Conservation (phyloP, 306 rosid genomes). For the Pueraria montana region DNA sequence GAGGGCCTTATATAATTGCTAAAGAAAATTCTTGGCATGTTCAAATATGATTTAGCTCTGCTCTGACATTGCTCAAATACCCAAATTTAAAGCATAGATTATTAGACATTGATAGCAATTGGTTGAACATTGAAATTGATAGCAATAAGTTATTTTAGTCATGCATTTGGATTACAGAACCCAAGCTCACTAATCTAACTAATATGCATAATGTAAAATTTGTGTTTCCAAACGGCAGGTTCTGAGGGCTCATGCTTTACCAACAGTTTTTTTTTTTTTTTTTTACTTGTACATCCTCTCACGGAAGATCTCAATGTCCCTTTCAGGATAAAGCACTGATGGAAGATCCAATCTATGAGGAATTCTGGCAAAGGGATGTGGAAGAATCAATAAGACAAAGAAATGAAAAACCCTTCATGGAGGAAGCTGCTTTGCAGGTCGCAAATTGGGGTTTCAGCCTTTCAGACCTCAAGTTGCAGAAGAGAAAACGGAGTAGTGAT, state of each 20-base stretch:
- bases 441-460: slow-evolving; percentile 98
- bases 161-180: slow-evolving; percentile 6
- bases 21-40: slow-evolving; percentile 22
- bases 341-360: slow-evolving; percentile 95
- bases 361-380: slow-evolving; percentile 97
- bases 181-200: neutral
- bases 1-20: slow-evolving; percentile 17
- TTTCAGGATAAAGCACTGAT: slow-evolving; percentile 88
- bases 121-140: neutral
- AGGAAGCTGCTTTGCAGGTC: slow-evolving; percentile 92
- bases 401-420: slow-evolving; percentile 75
- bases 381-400: slow-evolving; percentile 98
- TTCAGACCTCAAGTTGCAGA: slow-evolving; percentile 87
- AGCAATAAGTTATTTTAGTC: slow-evolving; percentile 26
- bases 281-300: slow-evolving; percentile 16
- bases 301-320: slow-evolving; percentile 32
- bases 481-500: slow-evolving; percentile 62
- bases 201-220: neutral
- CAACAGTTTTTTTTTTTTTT: slow-evolving; percentile 15
- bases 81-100: slow-evolving; percentile 10
- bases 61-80: neutral
- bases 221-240: slow-evolving; percentile 32
- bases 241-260: slow-evolving; percentile 17
- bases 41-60: slow-evolving; percentile 39
- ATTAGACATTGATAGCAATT: slow-evolving; percentile 22